Conservation (phyloP, 805 yeast genomes). For the Henningerozyma blattae region DNA sequence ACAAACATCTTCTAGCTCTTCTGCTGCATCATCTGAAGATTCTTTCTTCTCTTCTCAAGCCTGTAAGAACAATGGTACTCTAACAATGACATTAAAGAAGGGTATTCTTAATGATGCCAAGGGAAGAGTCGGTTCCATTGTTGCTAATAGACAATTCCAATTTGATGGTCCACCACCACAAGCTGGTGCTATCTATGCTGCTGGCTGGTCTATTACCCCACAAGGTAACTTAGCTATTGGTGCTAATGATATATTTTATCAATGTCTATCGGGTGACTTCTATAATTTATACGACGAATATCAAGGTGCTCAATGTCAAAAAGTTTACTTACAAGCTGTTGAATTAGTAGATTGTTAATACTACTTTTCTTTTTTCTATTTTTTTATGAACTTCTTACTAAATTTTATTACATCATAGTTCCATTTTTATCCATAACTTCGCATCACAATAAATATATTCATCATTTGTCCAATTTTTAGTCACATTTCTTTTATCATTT, state of each 20-base stretch:
- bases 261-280: conserved; percentile 66
- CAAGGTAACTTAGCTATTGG: conserved; percentile 57
- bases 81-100: conserved; percentile 40
- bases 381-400: too few species aligned
- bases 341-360: conserved; percentile 45
- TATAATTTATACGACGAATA: conserved; percentile 65
- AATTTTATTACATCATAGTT: too few species aligned
- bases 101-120: conserved; percentile 43
- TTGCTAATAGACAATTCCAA: conserved; percentile 76
- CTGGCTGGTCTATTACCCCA: conserved; percentile 48
- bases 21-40: neutral
- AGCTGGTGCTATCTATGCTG: conserved; percentile 62
- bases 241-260: conserved; percentile 48
- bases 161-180: conserved; percentile 83
- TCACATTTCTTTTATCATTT: too few species aligned
- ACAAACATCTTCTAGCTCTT: conserved; percentile 3
- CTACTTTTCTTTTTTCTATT: too few species aligned
- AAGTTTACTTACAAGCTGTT: conserved; percentile 49
- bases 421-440: too few species aligned
- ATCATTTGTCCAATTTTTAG: too few species aligned
- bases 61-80: conserved; percentile 37
- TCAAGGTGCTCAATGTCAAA: conserved; percentile 49
- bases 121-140: conserved; percentile 69
- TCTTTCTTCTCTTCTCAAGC: conserved; percentile 21
- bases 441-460: too few species aligned